Base-by-base conservation (phyloP, 345 rosid species). In the Geranium brycei region DNA sequence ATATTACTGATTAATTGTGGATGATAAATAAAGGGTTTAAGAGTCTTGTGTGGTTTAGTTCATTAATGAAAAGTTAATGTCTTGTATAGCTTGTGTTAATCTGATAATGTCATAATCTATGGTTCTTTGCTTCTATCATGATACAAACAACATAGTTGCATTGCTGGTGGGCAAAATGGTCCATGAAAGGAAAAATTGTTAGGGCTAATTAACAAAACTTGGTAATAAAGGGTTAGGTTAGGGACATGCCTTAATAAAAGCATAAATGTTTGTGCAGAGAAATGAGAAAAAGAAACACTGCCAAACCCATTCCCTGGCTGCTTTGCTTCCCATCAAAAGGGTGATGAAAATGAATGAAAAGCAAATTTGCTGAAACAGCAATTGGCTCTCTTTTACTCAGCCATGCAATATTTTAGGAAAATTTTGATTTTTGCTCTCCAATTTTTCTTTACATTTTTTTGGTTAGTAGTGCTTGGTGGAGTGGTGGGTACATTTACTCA, bases 401-500 rank as follows among this genome's bases (percentile, higher is more conserved):
- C 65, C 74, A 64, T 38, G 17, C 60, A 67, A 81, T 75, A 67
- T 78, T 78, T 73, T 47, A 62, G 69, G 80, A 71, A 73, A 78
- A 59, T 64, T 69, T 47, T 47, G 53, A 35, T 4, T 35, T 4
- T 35, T 35, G 28, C 10, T 35, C 41, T 35, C 41, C 41, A 35
- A 1, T 7, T 35, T 35, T 47, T 47, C 11, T 47, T 8, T 6
- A 51, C 2, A 18, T 63, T 38, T 63, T 5, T 66, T 58, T 80
- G 79, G 75, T 35, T 35, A 35, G 41, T 70, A 62, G 31, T 61
- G 13, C 51, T 32, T 15, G 16, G 19, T 59, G 40, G 67, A 23
- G 70, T 40, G 59, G 51, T 66, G 66, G 83, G 84, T 80, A 81
- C 84, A 68, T 74, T 76, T 66, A 31, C 63, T 82, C 86, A 88